Conservation (phyloP, 257 asterid genomes). For the Coffea canephora region DNA sequence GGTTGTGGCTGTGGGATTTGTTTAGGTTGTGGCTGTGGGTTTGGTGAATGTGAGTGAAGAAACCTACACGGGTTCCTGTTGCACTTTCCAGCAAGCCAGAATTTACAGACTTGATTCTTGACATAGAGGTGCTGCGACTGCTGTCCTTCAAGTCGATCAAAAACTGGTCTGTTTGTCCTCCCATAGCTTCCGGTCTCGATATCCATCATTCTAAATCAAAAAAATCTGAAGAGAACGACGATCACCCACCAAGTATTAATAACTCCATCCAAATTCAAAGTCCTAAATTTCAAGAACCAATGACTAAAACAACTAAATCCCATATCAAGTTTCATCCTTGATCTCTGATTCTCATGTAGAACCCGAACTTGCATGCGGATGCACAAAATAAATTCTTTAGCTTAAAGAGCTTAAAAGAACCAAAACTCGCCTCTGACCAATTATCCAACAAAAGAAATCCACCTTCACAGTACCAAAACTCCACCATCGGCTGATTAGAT, state of each 20-base stretch:
- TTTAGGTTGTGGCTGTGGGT: too few species aligned
- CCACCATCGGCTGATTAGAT: too few species aligned
- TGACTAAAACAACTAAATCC: too few species aligned
- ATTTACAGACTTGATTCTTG: not conserved
- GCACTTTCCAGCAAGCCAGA: not conserved
- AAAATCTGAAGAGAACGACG: not conserved
- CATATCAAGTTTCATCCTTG: too few species aligned
- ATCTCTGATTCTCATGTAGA: too few species aligned
- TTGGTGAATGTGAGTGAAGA: not conserved
- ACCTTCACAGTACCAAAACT: too few species aligned
- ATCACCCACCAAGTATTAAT: not conserved
- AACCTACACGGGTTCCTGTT: not conserved
- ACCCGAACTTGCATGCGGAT: too few species aligned
- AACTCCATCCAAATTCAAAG: too few species aligned
- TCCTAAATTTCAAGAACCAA: too few species aligned
- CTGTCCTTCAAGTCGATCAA: not conserved
- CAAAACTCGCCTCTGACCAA: too few species aligned
- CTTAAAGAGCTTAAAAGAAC: not conserved
- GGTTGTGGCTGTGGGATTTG: conserved; percentile 1
- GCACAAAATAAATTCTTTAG: too few species aligned
- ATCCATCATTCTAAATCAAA: not conserved
- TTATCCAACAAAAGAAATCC: too few species aligned
- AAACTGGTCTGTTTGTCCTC: not conserved
- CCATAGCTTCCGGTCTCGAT: not conserved
- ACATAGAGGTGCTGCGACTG: not conserved